Evolutionary conservation across 1,284 basidiomycete species (phyloP).

Genomic region (Ustilago xerochloae): DNA sequence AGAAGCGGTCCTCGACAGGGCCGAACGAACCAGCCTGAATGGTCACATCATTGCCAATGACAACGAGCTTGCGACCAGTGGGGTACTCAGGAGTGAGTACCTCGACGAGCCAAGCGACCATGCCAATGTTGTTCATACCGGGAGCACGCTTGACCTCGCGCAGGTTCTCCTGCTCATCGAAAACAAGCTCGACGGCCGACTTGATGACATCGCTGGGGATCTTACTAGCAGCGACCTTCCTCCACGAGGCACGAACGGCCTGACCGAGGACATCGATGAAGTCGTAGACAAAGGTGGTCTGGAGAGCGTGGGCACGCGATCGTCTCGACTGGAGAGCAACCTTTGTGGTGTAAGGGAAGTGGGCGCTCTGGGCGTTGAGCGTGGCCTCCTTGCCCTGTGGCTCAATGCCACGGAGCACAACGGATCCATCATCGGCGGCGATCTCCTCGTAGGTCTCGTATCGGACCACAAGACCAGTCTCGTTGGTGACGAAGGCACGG

Average conservation of each 20-base stretch:
- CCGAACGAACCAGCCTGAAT: slow-evolving; percentile 99
- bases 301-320: slow-evolving; percentile 98
- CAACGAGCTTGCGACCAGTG: slow-evolving; percentile 84
- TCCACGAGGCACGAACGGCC: slow-evolving; percentile 92
- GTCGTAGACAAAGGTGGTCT: slow-evolving; percentile 97
- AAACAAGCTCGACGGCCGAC: slow-evolving; percentile 74
- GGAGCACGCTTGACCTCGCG: slow-evolving; percentile 89
- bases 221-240: slow-evolving; percentile 74
- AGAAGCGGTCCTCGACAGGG: slow-evolving; percentile 93
- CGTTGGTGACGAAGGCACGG: slow-evolving; percentile 97
- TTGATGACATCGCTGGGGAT: slow-evolving; percentile 53
- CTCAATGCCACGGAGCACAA: slow-evolving; percentile 82
- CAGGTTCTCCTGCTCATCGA: slow-evolving; percentile 88
- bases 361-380: slow-evolving; percentile 58
- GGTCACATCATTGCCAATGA: slow-evolving; percentile 98
- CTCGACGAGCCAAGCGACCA: slow-evolving; percentile 98
- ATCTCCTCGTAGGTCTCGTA: slow-evolving; percentile 99
- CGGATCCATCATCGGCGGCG: slow-evolving; percentile 90
- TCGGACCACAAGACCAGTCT: slow-evolving; percentile 98
- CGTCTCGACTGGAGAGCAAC: slow-evolving; percentile 99
- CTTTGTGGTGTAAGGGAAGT: slow-evolving; percentile 86
- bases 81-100: slow-evolving; percentile 94
- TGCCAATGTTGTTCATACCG: slow-evolving; percentile 94
- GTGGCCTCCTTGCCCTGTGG: slow-evolving; percentile 47
- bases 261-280: slow-evolving; percentile 99